Evolutionary conservation across 768 basidiomycete genomes (phyloP).

Genomic region (Termitomyces titanicus): DNA sequence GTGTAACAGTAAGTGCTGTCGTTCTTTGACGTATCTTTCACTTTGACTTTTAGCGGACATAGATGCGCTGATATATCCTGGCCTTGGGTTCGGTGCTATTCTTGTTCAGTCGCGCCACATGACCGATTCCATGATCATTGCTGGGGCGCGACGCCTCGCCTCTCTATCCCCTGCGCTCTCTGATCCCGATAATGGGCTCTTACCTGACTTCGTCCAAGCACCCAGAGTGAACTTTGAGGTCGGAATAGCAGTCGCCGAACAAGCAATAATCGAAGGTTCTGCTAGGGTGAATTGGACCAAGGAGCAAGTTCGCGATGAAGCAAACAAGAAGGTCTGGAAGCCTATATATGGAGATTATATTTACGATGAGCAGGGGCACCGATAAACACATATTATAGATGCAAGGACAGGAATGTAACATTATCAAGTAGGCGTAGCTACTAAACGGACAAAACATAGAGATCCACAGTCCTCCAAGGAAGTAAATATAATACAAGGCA

Average conservation of each 20-base stretch:
- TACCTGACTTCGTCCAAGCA: slow-evolving; percentile 76
- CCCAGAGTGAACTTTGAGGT: slow-evolving; percentile 75
- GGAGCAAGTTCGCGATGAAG: slow-evolving; percentile 51
- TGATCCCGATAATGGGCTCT: slow-evolving; percentile 65
- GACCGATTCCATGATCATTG: slow-evolving; percentile 87
- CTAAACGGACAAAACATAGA: too few species aligned
- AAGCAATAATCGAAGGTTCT: slow-evolving; percentile 70
- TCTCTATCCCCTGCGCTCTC: slow-evolving; percentile 70
- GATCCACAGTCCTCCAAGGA: not conserved
- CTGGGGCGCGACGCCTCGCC: slow-evolving; percentile 72
- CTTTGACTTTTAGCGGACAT: slow-evolving; percentile 41
- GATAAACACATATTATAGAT: not conserved
- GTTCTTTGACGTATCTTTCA: not conserved
- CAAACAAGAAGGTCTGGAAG: slow-evolving; percentile 53
- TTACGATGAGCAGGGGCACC: slow-evolving; percentile 52
- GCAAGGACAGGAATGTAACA: not conserved
- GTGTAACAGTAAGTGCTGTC: slow-evolving; percentile 52
- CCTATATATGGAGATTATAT: slow-evolving; percentile 64
- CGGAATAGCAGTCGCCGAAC: slow-evolving; percentile 77
- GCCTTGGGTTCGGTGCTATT: slow-evolving; percentile 79
- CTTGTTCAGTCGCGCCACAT: slow-evolving; percentile 58
- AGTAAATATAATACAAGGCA: not conserved
- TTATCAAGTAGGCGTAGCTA: too few species aligned
- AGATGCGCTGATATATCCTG: slow-evolving; percentile 83
- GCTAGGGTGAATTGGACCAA: slow-evolving; percentile 57